Conservation (phyloP, 2,329 filamentous ascomycete species). For the Zasmidium cellare region DNA sequence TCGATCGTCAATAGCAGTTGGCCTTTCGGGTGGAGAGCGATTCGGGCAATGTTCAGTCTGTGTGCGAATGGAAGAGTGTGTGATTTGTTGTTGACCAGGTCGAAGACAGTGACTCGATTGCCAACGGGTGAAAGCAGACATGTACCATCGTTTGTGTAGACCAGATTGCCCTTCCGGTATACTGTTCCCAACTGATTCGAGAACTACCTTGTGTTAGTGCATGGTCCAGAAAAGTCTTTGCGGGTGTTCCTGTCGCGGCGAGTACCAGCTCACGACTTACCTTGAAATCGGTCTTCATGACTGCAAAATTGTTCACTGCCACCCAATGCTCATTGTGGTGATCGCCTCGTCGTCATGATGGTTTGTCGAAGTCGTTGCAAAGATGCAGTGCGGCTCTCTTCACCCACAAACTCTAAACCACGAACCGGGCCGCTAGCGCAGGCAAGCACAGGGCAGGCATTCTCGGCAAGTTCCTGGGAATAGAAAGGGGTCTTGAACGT, state of each 20-base stretch:
- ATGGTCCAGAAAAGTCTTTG: not conserved
- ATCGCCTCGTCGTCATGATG: slow-evolving; percentile 2
- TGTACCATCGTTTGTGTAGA: slow-evolving; percentile 95
- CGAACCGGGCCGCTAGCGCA: not conserved
- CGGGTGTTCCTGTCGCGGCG: not conserved
- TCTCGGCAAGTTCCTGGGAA: not conserved
- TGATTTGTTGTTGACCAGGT: slow-evolving; percentile 91
- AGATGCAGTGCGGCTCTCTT: not conserved
- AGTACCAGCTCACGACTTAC: slow-evolving; percentile 48
- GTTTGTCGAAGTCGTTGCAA: not conserved
- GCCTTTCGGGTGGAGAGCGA: slow-evolving; percentile 85
- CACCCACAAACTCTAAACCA: not conserved
- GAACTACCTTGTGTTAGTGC: slow-evolving; percentile 62
- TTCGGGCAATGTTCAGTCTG: slow-evolving; percentile 84
- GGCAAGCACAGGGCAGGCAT: not conserved
- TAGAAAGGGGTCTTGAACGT: not conserved
- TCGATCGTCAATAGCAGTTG: slow-evolving; percentile 92
- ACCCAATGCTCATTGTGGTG: not conserved
- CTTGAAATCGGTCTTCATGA: slow-evolving; percentile 99
- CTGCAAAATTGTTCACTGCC: slow-evolving; percentile 23
- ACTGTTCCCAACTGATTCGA: slow-evolving; percentile 97
- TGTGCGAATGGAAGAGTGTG: slow-evolving; percentile 87
- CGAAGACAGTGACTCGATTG: slow-evolving; percentile 93
- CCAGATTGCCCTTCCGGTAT: slow-evolving; percentile 94
- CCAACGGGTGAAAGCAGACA: slow-evolving; percentile 94